Evolutionary conservation across 2,329 filamentous ascomycete species (phyloP), one percentile per base, ranked within the genome.

Genomic region (Aureobasidium sp.): DNA sequence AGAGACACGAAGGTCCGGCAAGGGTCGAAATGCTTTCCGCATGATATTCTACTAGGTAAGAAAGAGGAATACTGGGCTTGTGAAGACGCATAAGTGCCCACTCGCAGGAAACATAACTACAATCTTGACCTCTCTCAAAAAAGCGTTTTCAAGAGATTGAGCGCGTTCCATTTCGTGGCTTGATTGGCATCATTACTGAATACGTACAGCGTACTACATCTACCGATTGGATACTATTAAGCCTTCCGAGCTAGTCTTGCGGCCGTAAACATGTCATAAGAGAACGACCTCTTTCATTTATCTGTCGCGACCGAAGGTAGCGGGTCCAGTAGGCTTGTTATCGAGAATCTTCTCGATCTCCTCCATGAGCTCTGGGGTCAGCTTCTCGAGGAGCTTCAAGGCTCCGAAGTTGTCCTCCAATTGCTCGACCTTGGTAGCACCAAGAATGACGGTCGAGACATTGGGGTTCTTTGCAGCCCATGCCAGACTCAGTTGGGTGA

Each of bases 381-480:
- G 56, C 68, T 75, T 75, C 11, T 69, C 67, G 15, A 74, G 47
- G 22, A 81, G 66, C 69, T 77, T 72, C 58, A 81, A 63, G 2
- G 78, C 77, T 66, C 75, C 77, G 68, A 74, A 74, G 70, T 81
- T 81, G 71, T 81, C 78, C 63, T 75, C 73, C 60, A 81, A 76
- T 70, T 81, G 79, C 66, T 77, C 68, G 31, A 76, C 73, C 70
- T 81, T 81, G 22, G 77, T 79, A 4, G 78, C 79, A 47, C 83
- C 82, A 9, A 83, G 76, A 58, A 84, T 84, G 67, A 84, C 81
- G 0, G 79, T 81, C 66, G 73, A 77, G 58, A 86, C 83, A 63
- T 85, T 81, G 36, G 78, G 75, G 70, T 86, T 86, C 74, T 82
- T 84, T 31, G 82, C 75, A 52, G 75, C 76, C 83, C 84, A 86